Evolutionary conservation across 2,329 filamentous ascomycete species (phyloP), one percentile per base, ranked within the genome.

Genomic region (Aspergillus persii): DNA sequence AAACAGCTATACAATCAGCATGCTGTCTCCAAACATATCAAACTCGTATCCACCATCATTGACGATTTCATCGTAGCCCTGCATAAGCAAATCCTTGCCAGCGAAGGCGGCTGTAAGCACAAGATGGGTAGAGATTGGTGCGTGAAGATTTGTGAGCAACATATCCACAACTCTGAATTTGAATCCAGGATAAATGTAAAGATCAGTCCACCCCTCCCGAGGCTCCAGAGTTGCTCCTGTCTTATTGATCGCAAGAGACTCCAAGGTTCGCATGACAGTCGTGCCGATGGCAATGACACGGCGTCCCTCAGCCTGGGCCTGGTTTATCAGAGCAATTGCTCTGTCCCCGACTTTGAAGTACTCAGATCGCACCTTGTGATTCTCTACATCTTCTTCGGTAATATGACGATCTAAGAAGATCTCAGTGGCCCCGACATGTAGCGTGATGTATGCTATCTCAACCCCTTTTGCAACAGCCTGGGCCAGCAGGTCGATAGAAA

Each of bases 371-470:
- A 52, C 50, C 18, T 52, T 36, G 29, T 39, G 50, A 26, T 52
- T 36, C 29, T 23, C 29, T 7, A 52, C 31, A 12, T 52, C 50
- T 7, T 15, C 29, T n/a, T 36, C 50, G 5, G n/a, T 52, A 18
- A 52, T 52, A 52, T 36, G 29, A 12, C 29, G 50, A n/a, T 18
- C 9, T 15, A 30, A 27, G 11, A 52, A 30, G 18, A 36, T 36
- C 29, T 52, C 50, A n/a, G 50, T 52, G n/a, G 29, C 50, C 15
- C 50, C 50, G 15, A 52, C 50, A 52, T 52, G 50, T 15, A 52
- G 29, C 18, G 50, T 52, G 15, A 52, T 36, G 30, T 36, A 33
- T 7, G 50, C 50, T 5, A 36, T 52, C 12, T 52, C 50, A 11
- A 52, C 50, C n/a, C 50, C 50, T 30, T 52, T 52, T 27, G 50